Percentiles rank a stretch among this genome's conserved stretches.
phyloP scores from a whole-genome alignment of 2,329 filamentous ascomycete species.

The Microcera coccophila region DNA sequence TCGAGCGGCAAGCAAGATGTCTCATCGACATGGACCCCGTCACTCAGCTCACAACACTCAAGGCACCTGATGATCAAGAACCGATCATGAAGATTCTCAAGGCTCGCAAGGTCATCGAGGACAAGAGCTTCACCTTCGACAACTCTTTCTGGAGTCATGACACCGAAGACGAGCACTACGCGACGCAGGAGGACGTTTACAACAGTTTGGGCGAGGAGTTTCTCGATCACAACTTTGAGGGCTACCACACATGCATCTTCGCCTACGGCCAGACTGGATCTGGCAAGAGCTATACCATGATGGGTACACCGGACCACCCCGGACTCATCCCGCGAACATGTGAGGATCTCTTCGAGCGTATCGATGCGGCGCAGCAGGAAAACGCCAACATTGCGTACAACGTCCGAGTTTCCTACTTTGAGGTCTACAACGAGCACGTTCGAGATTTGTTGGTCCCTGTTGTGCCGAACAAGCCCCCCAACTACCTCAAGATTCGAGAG shows the following conservation, averaged over 20 bases:
- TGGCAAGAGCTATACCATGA: slow-evolving; percentile 97
- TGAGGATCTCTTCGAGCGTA: slow-evolving; percentile 91
- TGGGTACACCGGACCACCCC: slow-evolving; percentile 81
- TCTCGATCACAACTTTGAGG: slow-evolving; percentile 97
- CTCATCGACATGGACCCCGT: slow-evolving; percentile 87
- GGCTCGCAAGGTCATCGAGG: slow-evolving; percentile 72
- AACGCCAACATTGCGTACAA: slow-evolving; percentile 93
- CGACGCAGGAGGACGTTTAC: slow-evolving; percentile 89
- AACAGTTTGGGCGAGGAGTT: slow-evolving; percentile 93
- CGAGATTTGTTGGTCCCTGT: slow-evolving; percentile 84
- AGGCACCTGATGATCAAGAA: slow-evolving; percentile 59
- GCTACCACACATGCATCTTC: slow-evolving; percentile 98
- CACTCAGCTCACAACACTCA: slow-evolving; percentile 78
- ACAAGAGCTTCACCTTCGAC: slow-evolving; percentile 93
- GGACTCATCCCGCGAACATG: slow-evolving; percentile 94
- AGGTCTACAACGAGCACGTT: slow-evolving; percentile 99
- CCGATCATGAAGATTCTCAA: slow-evolving; percentile 55
- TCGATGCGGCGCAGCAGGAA: slow-evolving; percentile 71
- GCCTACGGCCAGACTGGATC: slow-evolving; percentile 97
- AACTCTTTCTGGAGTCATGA: slow-evolving; percentile 98
- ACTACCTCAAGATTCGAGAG: slow-evolving; percentile 96
- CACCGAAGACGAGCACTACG: slow-evolving; percentile 75
- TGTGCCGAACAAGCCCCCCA: slow-evolving; percentile 64
- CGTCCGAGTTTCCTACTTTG: slow-evolving; percentile 96
- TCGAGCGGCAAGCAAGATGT: slow-evolving; percentile 75